A percentile compares a stretch with the other conserved stretches of the same genome.
Conservation (phyloP, 441 rosid genomes). For the Gossypium trilobum region DNA sequence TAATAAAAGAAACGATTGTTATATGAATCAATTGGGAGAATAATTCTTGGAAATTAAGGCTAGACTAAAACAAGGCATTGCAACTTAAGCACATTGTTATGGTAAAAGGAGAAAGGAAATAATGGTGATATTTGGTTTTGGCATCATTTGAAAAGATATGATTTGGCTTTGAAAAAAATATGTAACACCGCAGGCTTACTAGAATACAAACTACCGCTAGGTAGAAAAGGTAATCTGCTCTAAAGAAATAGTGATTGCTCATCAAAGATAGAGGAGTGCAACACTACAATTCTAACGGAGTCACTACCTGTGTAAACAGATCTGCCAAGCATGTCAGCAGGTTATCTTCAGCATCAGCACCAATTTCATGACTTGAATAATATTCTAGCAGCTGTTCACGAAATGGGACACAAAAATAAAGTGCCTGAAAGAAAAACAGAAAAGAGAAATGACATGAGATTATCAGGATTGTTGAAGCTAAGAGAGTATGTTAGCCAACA, state of each 20-base stretch:
- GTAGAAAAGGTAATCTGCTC: not conserved
- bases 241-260: not conserved
- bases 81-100: not conserved
- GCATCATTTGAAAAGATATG: not conserved
- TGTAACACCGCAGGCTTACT: not conserved
- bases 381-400: slow-evolving; percentile 93
- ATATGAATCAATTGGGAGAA: not conserved
- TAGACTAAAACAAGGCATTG: not conserved
- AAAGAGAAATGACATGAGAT: not conserved
- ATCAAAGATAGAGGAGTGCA: not conserved
- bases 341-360: slow-evolving; percentile 83
- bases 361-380: slow-evolving; percentile 56
- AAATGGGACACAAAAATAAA: slow-evolving; percentile 91
- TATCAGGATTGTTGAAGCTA: not conserved
- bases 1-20: not conserved
- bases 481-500: not conserved
- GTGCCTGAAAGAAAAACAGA: slow-evolving; percentile 25
- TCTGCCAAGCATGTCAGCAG: slow-evolving; percentile 92
- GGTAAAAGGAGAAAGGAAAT: not conserved
- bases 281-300: not conserved
- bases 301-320: slow-evolving; percentile 74
- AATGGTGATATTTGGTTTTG: not conserved
- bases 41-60: not conserved
- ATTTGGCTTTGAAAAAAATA: not conserved
- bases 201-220: not conserved